phyloP scores from a whole-genome alignment of 2,329 filamentous ascomycete genomes.

The Teratosphaeriaceae sp. region DNA sequence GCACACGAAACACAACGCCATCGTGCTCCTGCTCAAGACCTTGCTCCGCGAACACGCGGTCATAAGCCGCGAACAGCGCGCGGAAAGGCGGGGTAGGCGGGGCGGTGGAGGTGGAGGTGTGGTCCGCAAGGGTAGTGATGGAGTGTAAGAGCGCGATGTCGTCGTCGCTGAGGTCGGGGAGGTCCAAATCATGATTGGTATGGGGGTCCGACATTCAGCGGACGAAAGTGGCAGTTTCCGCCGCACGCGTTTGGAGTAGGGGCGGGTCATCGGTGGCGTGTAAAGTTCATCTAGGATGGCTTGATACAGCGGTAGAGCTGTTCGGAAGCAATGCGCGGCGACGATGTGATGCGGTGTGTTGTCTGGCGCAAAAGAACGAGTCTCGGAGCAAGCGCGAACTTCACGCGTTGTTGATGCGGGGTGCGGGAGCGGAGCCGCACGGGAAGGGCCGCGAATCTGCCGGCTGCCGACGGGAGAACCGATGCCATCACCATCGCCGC shows the following conservation, averaged over 20 bases:
- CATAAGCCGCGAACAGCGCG: slow-evolving; percentile 76
- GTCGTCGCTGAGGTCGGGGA: slow-evolving; percentile 35
- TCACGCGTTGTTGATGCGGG: slow-evolving; percentile 8
- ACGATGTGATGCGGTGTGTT: background rate
- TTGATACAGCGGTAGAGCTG: slow-evolving; percentile 9
- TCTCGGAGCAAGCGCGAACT: slow-evolving; percentile 5
- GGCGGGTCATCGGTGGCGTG: slow-evolving; percentile 27
- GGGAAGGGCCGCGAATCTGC: background rate
- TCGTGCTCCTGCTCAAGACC: slow-evolving; percentile 67
- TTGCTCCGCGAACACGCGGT: slow-evolving; percentile 64
- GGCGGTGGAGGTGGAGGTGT: slow-evolving; percentile 55
- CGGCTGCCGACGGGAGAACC: too few relatives aligned
- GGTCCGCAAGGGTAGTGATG: slow-evolving; percentile 26
- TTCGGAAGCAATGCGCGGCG: slow-evolving; percentile 8
- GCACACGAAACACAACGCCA: slow-evolving; percentile 66
- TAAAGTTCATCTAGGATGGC: slow-evolving; percentile 4
- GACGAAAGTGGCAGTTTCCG: slow-evolving; percentile 19
- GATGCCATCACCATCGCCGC: too few relatives aligned
- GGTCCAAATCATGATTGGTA: slow-evolving; percentile 26
- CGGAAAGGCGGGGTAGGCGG: slow-evolving; percentile 53
- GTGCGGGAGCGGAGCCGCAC: background rate
- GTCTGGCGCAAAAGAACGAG: background rate
- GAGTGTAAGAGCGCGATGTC: slow-evolving; percentile 2
- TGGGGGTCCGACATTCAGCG: slow-evolving; percentile 27
- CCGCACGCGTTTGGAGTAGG: slow-evolving; percentile 30